These are phyloP conservation scores for Colletotrichum musicola DNA, from an alignment of 2,329 filamentous ascomycete genomes.

Conservation along the genomic window DNA sequence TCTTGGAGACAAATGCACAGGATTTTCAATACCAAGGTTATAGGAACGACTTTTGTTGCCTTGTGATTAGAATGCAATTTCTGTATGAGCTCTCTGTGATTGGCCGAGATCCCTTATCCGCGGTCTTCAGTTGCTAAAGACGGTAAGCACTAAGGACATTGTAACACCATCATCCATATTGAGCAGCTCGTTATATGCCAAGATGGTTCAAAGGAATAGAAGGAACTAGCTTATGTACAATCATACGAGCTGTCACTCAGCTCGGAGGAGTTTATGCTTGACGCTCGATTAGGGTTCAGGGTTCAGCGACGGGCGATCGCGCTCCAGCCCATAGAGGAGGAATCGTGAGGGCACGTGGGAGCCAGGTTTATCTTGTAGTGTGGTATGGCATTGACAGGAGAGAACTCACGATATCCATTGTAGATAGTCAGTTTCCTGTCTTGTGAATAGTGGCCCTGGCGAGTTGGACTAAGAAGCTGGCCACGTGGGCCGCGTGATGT, in stretches of 20 bases:
- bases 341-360: background rate
- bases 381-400: background rate
- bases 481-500: background rate
- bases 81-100: too few species aligned
- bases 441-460: background rate
- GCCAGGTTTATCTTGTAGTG: background rate
- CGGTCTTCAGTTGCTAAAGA: too few species aligned
- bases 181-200: background rate
- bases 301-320: background rate
- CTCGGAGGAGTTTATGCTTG: slow-evolving; percentile 1
- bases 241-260: background rate
- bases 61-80: too few species aligned
- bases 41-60: too few species aligned
- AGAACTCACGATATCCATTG: background rate
- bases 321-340: background rate
- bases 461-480: background rate
- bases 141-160: background rate
- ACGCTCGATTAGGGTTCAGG: background rate
- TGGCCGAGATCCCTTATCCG: too few species aligned
- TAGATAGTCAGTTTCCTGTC: background rate
- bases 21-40: too few species aligned
- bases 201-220: background rate
- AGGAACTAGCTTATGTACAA: background rate
- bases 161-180: background rate
- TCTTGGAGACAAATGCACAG: too few species aligned